Conservation (phyloP, 2,329 filamentous ascomycete species). For the Aureobasidium leucospermi region DNA sequence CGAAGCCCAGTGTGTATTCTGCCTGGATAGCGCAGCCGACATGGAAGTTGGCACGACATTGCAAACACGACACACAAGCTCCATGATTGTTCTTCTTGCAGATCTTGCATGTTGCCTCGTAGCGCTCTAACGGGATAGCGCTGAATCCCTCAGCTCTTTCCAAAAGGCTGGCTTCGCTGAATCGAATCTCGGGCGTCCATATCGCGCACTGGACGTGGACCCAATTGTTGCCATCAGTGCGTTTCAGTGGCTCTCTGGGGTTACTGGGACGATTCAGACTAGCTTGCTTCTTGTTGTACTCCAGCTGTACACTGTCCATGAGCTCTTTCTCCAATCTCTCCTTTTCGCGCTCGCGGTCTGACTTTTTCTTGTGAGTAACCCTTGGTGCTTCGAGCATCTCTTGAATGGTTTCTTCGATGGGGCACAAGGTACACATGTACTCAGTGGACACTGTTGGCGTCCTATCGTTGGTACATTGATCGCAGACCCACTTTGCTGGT, state of each 20-base stretch:
- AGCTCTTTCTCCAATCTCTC: constrained; percentile 81
- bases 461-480: constrained; percentile 92
- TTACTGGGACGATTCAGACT: constrained; percentile 74
- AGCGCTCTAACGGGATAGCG: constrained; percentile 65
- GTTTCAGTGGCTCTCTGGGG: constrained; percentile 85
- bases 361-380: constrained; percentile 77
- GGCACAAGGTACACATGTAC: constrained; percentile 90
- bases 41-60: constrained; percentile 67
- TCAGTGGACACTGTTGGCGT: constrained; percentile 86
- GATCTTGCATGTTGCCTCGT: constrained; percentile 71
- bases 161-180: constrained; percentile 73
- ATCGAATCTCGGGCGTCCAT: constrained; percentile 88
- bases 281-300: constrained; percentile 74
- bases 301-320: constrained; percentile 69
- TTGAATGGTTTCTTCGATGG: constrained; percentile 70
- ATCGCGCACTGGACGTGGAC: constrained; percentile 90
- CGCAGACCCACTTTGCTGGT: constrained; percentile 74
- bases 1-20: constrained; percentile 80
- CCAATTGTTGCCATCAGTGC: constrained; percentile 96
- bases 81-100: constrained; percentile 64
- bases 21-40: constrained; percentile 83
- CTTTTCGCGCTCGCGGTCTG: constrained; percentile 82
- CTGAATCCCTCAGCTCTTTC: constrained; percentile 87
- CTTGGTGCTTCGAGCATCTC: constrained; percentile 81
- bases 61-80: constrained; percentile 78